phyloP scores from a whole-genome alignment of 768 basidiomycete species.

The Leucocoprinus sp. region DNA sequence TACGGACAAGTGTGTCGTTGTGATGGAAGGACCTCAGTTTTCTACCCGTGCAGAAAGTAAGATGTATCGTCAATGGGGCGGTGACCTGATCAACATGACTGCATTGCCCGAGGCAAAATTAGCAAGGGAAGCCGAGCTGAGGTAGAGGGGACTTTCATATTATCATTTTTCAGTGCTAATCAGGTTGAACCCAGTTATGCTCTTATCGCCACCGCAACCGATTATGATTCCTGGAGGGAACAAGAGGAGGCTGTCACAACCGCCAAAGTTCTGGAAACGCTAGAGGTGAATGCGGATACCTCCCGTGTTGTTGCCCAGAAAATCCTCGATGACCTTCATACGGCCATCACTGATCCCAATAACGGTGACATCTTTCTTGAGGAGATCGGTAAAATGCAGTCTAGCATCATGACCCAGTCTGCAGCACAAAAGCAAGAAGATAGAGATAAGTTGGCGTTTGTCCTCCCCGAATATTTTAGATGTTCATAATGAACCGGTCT shows the following conservation, averaged over 20 bases:
- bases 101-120: conserved; percentile 96
- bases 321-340: conserved; percentile 64
- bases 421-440: conserved; percentile 50
- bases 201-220: conserved; percentile 83
- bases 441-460: conserved; percentile 58
- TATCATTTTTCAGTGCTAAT: neutral
- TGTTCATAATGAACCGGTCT: too few species aligned
- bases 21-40: conserved; percentile 98
- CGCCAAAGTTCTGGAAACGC: conserved; percentile 84
- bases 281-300: conserved; percentile 80
- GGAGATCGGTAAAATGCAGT: conserved; percentile 78
- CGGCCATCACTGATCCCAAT: conserved; percentile 22
- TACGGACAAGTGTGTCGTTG: conserved; percentile 78
- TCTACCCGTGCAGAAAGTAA: conserved; percentile 94
- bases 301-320: conserved; percentile 67
- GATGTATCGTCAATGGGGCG: conserved; percentile 92
- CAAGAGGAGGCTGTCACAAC: conserved; percentile 79
- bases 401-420: conserved; percentile 71
- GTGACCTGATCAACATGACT: conserved; percentile 95
- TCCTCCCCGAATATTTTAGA: conserved; percentile 81
- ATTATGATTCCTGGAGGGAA: conserved; percentile 93
- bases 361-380: conserved; percentile 43
- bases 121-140: conserved; percentile 89
- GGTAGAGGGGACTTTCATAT: conserved; percentile 41
- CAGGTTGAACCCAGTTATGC: conserved; percentile 59